Evolutionary conservation across 768 basidiomycete genomes (phyloP).

Genomic region (Lactifluus volemus): DNA sequence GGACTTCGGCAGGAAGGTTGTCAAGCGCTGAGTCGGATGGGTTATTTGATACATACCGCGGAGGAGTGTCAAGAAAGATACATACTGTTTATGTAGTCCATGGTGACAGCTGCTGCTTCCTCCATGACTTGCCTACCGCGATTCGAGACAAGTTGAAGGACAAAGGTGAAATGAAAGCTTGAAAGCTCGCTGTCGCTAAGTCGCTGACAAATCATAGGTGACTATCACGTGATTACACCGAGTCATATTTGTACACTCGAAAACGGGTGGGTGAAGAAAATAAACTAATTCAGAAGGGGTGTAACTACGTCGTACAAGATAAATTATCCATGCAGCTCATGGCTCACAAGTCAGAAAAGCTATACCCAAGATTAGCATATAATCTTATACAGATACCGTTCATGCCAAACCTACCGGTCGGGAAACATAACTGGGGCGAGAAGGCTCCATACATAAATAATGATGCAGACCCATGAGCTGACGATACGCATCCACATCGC

Average conservation of each 20-base stretch:
- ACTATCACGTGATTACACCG: background rate
- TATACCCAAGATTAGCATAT: background rate
- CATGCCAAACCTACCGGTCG: constrained; percentile 53
- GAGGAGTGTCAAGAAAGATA: background rate
- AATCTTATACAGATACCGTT: background rate
- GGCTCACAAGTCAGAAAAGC: constrained; percentile 7
- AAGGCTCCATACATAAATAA: constrained; percentile 80
- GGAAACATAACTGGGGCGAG: constrained; percentile 87
- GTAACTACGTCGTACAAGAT: background rate
- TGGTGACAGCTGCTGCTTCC: constrained; percentile 40
- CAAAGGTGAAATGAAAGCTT: background rate
- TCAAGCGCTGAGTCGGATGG: constrained; percentile 33
- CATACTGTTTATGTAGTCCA: constrained; percentile 43
- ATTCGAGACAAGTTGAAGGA: background rate
- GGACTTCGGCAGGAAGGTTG: constrained; percentile 41
- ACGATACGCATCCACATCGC: constrained; percentile 99
- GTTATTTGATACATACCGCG: background rate
- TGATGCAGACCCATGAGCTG: constrained; percentile 89
- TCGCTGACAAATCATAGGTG: no score
- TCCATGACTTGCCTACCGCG: constrained; percentile 26
- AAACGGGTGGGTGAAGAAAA: background rate
- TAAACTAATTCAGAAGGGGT: background rate
- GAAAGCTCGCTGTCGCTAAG: no score
- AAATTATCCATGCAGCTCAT: background rate
- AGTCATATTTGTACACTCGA: no score